Conservation (phyloP, 1,284 basidiomycete species). For the Ganoderma sinense region DNA sequence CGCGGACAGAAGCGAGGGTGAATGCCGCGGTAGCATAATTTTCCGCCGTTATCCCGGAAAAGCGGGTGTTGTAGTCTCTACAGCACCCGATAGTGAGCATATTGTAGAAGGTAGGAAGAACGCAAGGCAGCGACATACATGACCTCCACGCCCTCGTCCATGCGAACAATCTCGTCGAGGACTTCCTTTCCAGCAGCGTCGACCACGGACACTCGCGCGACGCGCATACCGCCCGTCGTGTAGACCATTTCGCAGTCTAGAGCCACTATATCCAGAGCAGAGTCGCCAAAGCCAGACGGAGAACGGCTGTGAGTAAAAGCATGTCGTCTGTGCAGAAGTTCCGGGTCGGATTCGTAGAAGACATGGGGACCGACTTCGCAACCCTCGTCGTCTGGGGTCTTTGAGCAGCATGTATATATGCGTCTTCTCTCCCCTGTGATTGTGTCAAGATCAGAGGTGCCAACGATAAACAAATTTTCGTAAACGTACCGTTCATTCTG, state of each 20-base stretch:
- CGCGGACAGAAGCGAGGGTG: conserved; percentile 71
- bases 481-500: conserved; percentile 63
- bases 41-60: conserved; percentile 83
- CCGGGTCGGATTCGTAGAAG: conserved; percentile 78
- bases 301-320: conserved; percentile 66
- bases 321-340: conserved; percentile 76
- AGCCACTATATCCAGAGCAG: conserved; percentile 76
- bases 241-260: conserved; percentile 96
- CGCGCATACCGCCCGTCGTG: conserved; percentile 86
- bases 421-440: conserved; percentile 68
- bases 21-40: conserved; percentile 63
- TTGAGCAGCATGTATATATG: conserved; percentile 74
- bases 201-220: conserved; percentile 89
- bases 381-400: conserved; percentile 62
- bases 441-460: not conserved
- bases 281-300: conserved; percentile 37
- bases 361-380: conserved; percentile 78
- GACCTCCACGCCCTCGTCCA: conserved; percentile 79
- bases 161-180: conserved; percentile 84
- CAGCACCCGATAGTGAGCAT: not conserved
- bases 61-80: conserved; percentile 91
- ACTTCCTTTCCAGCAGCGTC: conserved; percentile 76
- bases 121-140: conserved; percentile 60
- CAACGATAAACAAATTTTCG: conserved; percentile 10
- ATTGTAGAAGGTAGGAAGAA: too few species aligned